Evolutionary conservation across 2,329 filamentous ascomycete genomes (phyloP), one percentile per base, ranked within the genome.

Genomic region (Neoarthrinium moseri): DNA sequence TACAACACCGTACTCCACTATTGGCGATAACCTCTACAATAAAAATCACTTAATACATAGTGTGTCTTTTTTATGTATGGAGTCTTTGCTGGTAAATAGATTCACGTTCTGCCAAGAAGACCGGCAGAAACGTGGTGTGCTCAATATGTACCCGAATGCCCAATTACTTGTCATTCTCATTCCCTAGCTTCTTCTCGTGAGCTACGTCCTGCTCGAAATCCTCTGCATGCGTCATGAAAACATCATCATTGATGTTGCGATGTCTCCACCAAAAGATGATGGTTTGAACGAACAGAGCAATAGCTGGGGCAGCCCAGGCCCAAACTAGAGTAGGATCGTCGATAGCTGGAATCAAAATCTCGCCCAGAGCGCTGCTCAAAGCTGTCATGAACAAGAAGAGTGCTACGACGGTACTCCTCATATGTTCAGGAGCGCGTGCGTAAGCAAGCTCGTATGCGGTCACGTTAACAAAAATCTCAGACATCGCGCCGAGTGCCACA

Each of bases 401-500:
- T 0, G 79, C 73, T 56, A 78, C 71, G 22, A 83, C 75, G 12
- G 78, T 74, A 3, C 75, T 76, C 57, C 79, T 75, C 82, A 87
- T 86, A 57, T 79, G 77, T 45, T 75, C 74, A 2, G 84, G 84
- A 0, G 84, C 81, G 58, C 86, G 84, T 56, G 81, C 82, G 64
- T 81, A 87, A 6, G 82, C 84, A 51, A 87, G 83, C 60, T 87
- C 84, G 38, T 85, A 74, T 38, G 78, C 73, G 1, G 83, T 85
- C 43, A 86, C 80, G 38, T 78, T 81, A 26, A 76, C 74, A 51
- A 83, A 77, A 53, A 83, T 75, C 58, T 83, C 78, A 2, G 73
- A 73, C 21, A 77, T 65, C 20, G 73, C 77, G 30, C 77, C 73
- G 3, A 81, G 66, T 5, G 72, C 62, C 54, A 79, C 77, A 26